Base-by-base conservation (phyloP, 2,329 filamentous ascomycete genomes). In the Zymoseptoria crescenta region DNA sequence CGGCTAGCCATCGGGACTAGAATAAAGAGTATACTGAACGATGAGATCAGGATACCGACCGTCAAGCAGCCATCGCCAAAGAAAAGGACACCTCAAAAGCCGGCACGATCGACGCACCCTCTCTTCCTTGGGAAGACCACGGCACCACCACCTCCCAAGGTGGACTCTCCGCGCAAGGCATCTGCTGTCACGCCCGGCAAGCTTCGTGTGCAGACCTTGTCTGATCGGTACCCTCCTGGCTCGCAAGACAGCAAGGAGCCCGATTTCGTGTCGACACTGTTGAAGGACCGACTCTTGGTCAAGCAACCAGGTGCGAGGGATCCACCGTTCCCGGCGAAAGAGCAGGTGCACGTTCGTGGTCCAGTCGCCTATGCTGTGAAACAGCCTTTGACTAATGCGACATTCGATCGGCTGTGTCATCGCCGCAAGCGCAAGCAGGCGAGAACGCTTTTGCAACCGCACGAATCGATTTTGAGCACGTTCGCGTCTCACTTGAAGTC, bases 281-380 rank as follows among this genome's bases (percentile, higher is more conserved):
- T 72, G n/a, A 70, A 66, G 55, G 70, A 72, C 55, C 63, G 71
- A 28, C 59, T 72, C 49, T 64, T 67, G 67, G 55, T 83, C 4
- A 89, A 83, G 67, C 78, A 87, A n/a, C 83, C 86, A 0, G 88
- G 87, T 2, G 79, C 86, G 8, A 76, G 78, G 62, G 79, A 88
- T 56, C 82, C 89, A 3, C 78, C 83, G n/a, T 94, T 89, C 87
- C 89, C 89, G 45, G 81, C 83, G 54, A 79, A 80, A 62, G 87
- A 79, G 6, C 84, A 83, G 69, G 74, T 79, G 0, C 88, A 91
- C 70, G 74, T 91, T 49, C 81, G 86, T 57, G 85, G 81, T 27
- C 52, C 62, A 5, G 55, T 54, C 2, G n/a, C 54, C 5, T 29
- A 52, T 19, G 10, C 29, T 24, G 9, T 56, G 20, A 48, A 58